Evolutionary conservation across 768 basidiomycete species (phyloP), one percentile per base, ranked within the genome.

Genomic region (Sistotremastrum suecicum): DNA sequence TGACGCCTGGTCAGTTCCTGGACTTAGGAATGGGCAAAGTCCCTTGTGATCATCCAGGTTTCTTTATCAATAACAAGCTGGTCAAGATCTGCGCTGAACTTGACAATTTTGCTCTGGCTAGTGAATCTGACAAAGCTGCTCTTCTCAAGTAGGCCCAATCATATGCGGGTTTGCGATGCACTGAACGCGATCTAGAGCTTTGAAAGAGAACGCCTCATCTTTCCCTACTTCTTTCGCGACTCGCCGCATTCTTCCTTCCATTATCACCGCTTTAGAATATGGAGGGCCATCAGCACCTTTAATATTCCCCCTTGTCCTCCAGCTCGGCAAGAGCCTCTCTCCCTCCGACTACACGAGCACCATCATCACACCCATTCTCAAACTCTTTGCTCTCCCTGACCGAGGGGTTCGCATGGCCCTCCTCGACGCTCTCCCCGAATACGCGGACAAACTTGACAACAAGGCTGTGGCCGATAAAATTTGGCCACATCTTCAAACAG

Each of bases 401-500:
- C 75, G 95, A 39, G 91, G 90, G 1, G 88, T 81, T 28, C 74
- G 95, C 32, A 94, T 99, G 83, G 92, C 90, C 4, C 64, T 99
- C 41, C 70, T 98, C 10, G 91, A 98, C 44, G 79, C 80, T 45
- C 64, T 99, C 34, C 66, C 76, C 2, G 81, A 87, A 46, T 97
- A 88, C 56, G 79, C 74, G 5, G 90, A 90, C 36, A 88, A 81
- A 58, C 62, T 99, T 45, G 90, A 95, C 57, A 80, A 83, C 58
- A 84, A 80, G 62, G 75, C 69, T 0, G 87, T 97, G 1, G 74
- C 73, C 42, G 87, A 94, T 38, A 87, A 86, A 55, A 74, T 99
- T 11, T 99, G 91, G 75, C 92, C 95, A 1, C 76, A 91, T 65
- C 65, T 99, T 37, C 88, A 94, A 78, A 87, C 88, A 3, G 95